These are phyloP conservation scores for Tulasnella sp. DNA, from an alignment of 768 basidiomycete species.

Conservation along the genomic window DNA sequence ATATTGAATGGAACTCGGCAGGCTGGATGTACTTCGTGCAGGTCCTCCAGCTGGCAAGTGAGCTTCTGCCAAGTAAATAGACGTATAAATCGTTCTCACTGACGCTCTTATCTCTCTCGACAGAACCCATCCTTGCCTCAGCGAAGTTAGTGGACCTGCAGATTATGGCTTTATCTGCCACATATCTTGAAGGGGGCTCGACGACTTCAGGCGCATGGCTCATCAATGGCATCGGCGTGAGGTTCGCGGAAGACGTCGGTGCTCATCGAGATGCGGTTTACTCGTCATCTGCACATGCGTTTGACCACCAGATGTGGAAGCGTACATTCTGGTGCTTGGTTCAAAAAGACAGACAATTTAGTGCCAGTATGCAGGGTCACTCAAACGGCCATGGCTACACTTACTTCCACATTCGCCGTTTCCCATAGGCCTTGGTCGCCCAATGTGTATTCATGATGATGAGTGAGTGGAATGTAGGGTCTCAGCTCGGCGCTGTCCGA, in stretches of 20 bases:
- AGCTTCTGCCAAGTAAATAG: no score
- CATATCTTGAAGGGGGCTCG: constrained; percentile 42
- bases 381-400: no score
- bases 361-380: no score
- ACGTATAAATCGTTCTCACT: background rate
- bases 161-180: constrained; percentile 33
- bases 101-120: background rate
- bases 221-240: constrained; percentile 33
- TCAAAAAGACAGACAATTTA: no score
- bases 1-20: constrained; percentile 36
- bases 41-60: constrained; percentile 46
- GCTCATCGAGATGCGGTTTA: constrained; percentile 52
- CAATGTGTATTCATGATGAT: constrained; percentile 62
- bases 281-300: constrained; percentile 28
- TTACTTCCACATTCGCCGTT: no score
- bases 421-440: constrained; percentile 42
- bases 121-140: constrained; percentile 26
- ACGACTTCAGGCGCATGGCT: constrained; percentile 36
- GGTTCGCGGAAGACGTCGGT: constrained; percentile 32
- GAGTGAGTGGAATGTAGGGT: constrained; percentile 40
- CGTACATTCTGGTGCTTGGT: constrained; percentile 70
- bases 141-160: constrained; percentile 64
- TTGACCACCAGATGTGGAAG: constrained; percentile 67
- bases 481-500: background rate
- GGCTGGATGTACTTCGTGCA: constrained; percentile 57